Conservation (phyloP, 164 flowering plant species). For the Berberis thunbergii region DNA sequence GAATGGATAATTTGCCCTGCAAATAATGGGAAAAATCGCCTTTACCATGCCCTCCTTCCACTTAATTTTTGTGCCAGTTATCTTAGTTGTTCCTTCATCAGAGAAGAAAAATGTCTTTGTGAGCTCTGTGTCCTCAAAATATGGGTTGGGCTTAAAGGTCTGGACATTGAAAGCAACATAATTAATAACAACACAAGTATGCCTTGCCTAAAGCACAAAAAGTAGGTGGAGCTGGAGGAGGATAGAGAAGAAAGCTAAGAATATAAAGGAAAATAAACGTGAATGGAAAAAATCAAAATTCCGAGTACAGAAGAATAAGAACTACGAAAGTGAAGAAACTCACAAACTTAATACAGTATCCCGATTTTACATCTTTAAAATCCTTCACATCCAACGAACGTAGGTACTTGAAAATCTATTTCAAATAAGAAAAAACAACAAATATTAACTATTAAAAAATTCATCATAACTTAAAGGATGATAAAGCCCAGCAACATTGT, state of each 20-base stretch:
- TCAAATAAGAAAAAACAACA: not conserved
- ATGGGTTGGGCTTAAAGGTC: constrained; percentile 43
- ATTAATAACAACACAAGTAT: not conserved
- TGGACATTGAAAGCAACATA: constrained; percentile 13
- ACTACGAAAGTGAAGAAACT: constrained; percentile 21
- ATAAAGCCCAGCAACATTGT: too few relatives aligned
- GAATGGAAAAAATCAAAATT: too few relatives aligned
- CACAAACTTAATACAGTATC: constrained; percentile 78
- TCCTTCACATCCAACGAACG: constrained; percentile 81
- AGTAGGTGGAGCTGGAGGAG: too few relatives aligned
- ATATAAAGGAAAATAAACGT: too few relatives aligned
- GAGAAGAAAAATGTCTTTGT: constrained; percentile 33
- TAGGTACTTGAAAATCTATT: constrained; percentile 69
- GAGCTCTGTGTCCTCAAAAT: constrained; percentile 45
- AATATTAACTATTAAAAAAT: not conserved
- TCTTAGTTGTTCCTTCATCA: constrained; percentile 41
- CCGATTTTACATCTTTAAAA: constrained; percentile 72
- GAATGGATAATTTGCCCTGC: not conserved
- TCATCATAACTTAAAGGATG: not conserved
- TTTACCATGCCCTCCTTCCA: constrained; percentile 59
- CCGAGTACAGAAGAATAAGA: not conserved
- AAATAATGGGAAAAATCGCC: not conserved
- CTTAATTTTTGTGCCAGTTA: constrained; percentile 41
- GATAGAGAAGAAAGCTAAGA: too few relatives aligned
- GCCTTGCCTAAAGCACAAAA: too few relatives aligned